These are phyloP conservation scores for Candida chauliodis DNA, from an alignment of 805 yeast genomes.

Conservation along the genomic window DNA sequence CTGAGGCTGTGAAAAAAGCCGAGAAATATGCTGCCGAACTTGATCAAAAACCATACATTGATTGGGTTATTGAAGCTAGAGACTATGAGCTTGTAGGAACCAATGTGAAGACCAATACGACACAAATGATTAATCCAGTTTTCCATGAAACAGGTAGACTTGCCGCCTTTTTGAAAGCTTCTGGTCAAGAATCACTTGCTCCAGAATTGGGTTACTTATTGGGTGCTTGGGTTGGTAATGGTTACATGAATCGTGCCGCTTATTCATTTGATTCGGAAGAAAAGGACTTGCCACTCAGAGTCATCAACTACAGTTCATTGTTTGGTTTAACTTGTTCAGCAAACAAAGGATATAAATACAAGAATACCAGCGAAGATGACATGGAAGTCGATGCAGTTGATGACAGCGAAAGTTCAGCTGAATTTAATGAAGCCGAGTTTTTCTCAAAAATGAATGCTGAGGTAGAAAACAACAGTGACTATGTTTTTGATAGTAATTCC, in stretches of 20 bases:
- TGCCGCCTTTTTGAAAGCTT: conserved; percentile 18
- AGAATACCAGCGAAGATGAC: too few relatives aligned
- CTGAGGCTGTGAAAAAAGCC: conserved; percentile 16
- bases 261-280: neutral
- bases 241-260: conserved; percentile 16
- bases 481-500: too few relatives aligned
- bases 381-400: too few relatives aligned
- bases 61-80: conserved; percentile 40
- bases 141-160: conserved; percentile 29
- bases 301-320: neutral
- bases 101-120: conserved; percentile 26
- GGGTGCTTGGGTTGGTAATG: conserved; percentile 42
- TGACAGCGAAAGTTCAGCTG: too few relatives aligned
- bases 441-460: too few relatives aligned
- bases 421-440: too few relatives aligned
- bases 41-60: conserved; percentile 14
- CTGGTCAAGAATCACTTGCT: conserved; percentile 16
- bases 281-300: neutral
- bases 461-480: too few relatives aligned
- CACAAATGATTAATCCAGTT: conserved; percentile 34
- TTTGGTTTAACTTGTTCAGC: too few relatives aligned
- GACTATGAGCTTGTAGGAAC: conserved; percentile 25
- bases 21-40: conserved; percentile 13
- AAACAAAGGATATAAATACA: too few relatives aligned
- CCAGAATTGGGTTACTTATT: conserved; percentile 34